phyloP scores from a whole-genome alignment of 257 asterid genomes.

The Forsythia viridissima region DNA sequence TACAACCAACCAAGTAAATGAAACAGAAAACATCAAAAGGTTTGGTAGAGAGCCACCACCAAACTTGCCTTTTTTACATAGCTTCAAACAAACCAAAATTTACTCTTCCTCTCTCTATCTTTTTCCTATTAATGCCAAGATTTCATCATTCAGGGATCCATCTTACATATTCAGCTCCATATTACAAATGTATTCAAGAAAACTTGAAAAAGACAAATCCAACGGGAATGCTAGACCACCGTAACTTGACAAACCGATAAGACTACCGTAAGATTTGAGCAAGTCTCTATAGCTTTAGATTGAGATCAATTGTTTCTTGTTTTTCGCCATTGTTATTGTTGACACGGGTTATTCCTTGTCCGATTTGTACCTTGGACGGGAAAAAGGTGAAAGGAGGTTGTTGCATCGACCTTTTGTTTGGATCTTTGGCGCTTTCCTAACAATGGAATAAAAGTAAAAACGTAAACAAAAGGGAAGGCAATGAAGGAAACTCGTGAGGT shows the following conservation, averaged over 20 bases:
- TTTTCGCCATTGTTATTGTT: slow-evolving; percentile 35
- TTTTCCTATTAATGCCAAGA: background rate
- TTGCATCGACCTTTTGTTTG: slow-evolving; percentile 23
- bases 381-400: slow-evolving; percentile 53
- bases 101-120: background rate
- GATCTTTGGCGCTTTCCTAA: slow-evolving; percentile 46
- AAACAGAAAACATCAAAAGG: slow-evolving; percentile 6
- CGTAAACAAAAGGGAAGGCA: background rate
- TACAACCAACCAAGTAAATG: slow-evolving; percentile 9
- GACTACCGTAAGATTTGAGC: slow-evolving; percentile 4
- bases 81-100: background rate
- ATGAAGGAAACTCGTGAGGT: background rate
- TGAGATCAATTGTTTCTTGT: slow-evolving; percentile 67
- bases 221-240: background rate
- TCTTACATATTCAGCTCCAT: background rate
- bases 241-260: background rate
- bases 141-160: background rate
- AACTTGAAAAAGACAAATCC: background rate
- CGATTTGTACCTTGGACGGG: slow-evolving; percentile 40
- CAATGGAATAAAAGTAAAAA: slow-evolving; percentile 3
- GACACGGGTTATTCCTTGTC: slow-evolving; percentile 23
- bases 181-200: background rate
- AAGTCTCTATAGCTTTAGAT: slow-evolving; percentile 56
- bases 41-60: slow-evolving; percentile 15
- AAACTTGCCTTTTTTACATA: background rate